Evolutionary conservation across 768 basidiomycete species (phyloP), one percentile per base, ranked within the genome.

Genomic region (Rhodotorula taiwanensis): DNA sequence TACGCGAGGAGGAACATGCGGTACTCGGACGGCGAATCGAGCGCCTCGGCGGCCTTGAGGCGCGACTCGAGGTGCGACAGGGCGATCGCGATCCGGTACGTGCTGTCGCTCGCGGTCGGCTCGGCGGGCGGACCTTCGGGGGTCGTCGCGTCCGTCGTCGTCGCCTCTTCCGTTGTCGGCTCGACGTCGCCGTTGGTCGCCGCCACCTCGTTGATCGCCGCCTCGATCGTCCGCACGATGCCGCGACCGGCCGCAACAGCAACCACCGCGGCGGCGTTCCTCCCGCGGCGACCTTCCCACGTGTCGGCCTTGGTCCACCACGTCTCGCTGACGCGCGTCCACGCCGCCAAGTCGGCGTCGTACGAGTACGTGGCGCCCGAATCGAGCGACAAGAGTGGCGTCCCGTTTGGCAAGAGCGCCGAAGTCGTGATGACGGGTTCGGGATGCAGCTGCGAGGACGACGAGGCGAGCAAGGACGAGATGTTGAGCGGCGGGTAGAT

Each of bases 31-130:
- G 83, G 82, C 72, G 89, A 92, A 27, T 90, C 89, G 41, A 97
- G 78, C 52, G 83, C 74, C 66, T 78, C 81, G 23, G 89, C 83
- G 9, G 89, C 84, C 72, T 84, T 83, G 76, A 95, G 74, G 64
- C 84, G 82, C 53, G 84, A 84, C 79, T 99, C 95, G 61, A 95
- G 79, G 76, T 95, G 90, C 9, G 88, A 88, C 27, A 99, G 80
- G 20, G 88, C 87, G 72, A 92, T 74, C 25, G 92, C 89, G 49
- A 39, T 43, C 30, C 36, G 48, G 55, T 50, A 67, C n/a, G 75
- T 42, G 67, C 45, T 44, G n/a, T 11, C 1, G 15, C 39, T 14
- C 36, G 30, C 52, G 34, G 42, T 53, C 18, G 63, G 63, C 27
- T 23, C 33, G 20, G 30, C 18, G 1, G 52, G 28, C 16, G 52